Conservation (phyloP, 768 basidiomycete species). For the Boletus coccyginus region DNA sequence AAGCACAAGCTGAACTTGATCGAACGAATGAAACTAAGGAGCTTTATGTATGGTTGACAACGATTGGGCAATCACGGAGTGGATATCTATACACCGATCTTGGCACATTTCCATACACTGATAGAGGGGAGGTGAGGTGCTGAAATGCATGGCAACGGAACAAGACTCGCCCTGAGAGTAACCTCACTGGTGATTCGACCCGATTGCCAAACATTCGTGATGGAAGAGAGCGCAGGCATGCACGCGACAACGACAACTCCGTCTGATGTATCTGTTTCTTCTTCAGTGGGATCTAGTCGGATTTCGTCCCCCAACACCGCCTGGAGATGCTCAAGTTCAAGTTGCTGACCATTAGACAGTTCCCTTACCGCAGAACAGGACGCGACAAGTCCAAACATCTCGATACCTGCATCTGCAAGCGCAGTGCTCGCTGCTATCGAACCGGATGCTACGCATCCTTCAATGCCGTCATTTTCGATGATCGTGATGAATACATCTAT, state of each 20-base stretch:
- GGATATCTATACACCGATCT: conserved; percentile 69
- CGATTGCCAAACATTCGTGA: conserved; percentile 86
- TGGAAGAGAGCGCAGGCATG: conserved; percentile 81
- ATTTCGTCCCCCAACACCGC: conserved; percentile 54
- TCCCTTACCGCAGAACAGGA: conserved; percentile 73
- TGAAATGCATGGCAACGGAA: neutral
- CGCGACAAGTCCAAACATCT: conserved; percentile 83
- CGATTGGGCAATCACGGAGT: conserved; percentile 71
- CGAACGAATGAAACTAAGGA: conserved; percentile 2
- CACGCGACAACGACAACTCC: conserved; percentile 78
- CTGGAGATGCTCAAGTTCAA: conserved; percentile 34
- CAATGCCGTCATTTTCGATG: conserved; percentile 90
- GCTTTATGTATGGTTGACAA: conserved; percentile 36
- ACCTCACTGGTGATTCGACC: conserved; percentile 60
- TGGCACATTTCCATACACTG: conserved; percentile 74
- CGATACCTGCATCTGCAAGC: conserved; percentile 89
- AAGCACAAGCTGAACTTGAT: neutral
- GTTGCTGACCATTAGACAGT: neutral
- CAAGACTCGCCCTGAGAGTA: conserved; percentile 52
- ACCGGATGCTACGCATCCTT: conserved; percentile 84
- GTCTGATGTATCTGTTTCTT: conserved; percentile 55
- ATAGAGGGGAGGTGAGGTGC: neutral
- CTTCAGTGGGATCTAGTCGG: conserved; percentile 79
- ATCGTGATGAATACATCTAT: conserved; percentile 90
- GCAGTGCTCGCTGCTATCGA: conserved; percentile 87